Base-by-base conservation (phyloP, 495 filamentous ascomycete genomes). In the Penicillium goetzii region DNA sequence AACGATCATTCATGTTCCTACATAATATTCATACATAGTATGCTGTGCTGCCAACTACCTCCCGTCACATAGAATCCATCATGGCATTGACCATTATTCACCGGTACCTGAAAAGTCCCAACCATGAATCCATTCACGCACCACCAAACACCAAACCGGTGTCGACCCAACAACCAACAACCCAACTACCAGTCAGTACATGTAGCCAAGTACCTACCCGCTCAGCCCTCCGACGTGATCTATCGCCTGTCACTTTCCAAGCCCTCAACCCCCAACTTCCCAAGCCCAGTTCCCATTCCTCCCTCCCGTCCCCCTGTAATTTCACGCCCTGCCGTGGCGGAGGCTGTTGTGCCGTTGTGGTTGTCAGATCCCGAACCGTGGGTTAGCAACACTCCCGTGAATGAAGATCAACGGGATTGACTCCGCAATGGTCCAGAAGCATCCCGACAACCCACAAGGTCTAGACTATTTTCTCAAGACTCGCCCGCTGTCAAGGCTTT, bases 401-500 rank as follows among this genome's bases (percentile, higher is more conserved):
- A 63, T 66, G 47, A 60, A 49, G 53, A 63, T 60, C 56, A 65
- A 61, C 53, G 36, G 34, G 34, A 7, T 32, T 9, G 63, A 63
- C 63, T 69, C 67, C 67, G 62, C 66, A 68, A 65, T 41, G 66
- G 66, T 62, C 66, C 58, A 61, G 59, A 66, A 58, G 56, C 57
- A 25, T 23, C 43, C 43, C 15, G 51, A 30, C 25, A 56, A 53
- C 15, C 49, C 38, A 21, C 50, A 17, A 4, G 36, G 33, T 59
- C 43, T 36, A 38, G 58, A 54, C 61, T 55, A 23, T 36, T 33
- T 45, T 17, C 9, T 45, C 19, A 11, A 23, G 19, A 45, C 8
- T 45, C 41, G 15, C 28, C 28, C n/a, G 47, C 19, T 36, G 25
- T 56, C 26, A 26, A 21, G 36, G 19, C 52, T 51, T 33, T 8